A percentile compares a stretch with the other conserved stretches of the same genome.
Conservation (phyloP, 176 grass and related monocot genomes). For the Zoysia pacifica region DNA sequence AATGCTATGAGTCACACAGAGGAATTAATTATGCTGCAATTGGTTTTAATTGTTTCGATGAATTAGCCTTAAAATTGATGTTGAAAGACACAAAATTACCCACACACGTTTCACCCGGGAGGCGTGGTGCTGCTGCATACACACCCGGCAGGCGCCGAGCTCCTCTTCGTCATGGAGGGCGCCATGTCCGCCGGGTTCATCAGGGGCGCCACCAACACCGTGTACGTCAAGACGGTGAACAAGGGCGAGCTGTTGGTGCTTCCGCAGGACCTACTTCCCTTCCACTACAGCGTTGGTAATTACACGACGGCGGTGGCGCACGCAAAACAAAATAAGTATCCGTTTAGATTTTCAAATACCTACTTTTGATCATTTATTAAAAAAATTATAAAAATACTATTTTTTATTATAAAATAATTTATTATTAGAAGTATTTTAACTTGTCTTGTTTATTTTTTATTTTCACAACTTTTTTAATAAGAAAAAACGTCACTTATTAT, state of each 20-base stretch:
- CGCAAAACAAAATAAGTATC: constrained; percentile 15
- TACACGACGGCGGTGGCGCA: constrained; percentile 12
- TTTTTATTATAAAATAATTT: no score
- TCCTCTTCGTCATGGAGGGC: constrained; percentile 46
- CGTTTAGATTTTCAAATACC: no score
- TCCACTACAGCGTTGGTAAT: constrained; percentile 54
- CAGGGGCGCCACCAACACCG: constrained; percentile 17
- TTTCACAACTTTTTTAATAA: no score
- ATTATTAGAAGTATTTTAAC: no score
- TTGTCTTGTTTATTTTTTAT: no score
- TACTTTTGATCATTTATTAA: no score
- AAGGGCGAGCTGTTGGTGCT: constrained; percentile 52
- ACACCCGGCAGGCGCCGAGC: constrained; percentile 52
- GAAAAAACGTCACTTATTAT: no score
- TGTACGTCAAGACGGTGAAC: constrained; percentile 32
- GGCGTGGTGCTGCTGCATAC: constrained; percentile 65
- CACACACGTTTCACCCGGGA: constrained; percentile 22
- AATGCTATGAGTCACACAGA: no score
- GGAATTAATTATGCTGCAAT: no score
- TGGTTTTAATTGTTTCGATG: no score
- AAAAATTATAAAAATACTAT: no score
- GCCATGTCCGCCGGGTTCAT: constrained; percentile 39
- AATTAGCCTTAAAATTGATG: no score
- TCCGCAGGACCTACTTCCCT: constrained; percentile 63
- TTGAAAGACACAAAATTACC: not conserved